phyloP scores from a whole-genome alignment of 1,284 basidiomycete species.

The Apiotrichum gamsii region DNA sequence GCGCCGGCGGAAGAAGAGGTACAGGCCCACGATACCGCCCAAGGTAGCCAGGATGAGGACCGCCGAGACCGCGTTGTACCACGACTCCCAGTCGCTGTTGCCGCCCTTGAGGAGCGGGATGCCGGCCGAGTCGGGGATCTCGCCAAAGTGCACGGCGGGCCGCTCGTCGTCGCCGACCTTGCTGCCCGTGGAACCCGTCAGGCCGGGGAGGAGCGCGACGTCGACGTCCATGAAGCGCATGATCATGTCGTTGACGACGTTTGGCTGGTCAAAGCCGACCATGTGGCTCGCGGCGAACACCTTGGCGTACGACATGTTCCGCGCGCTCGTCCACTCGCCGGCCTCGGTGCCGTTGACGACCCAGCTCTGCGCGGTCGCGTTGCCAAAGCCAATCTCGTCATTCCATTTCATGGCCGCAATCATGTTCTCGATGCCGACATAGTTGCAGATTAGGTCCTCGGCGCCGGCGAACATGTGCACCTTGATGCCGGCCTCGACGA shows the following conservation, averaged over 20 bases:
- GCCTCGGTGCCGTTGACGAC: slow-evolving; percentile 67
- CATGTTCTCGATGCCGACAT: slow-evolving; percentile 80
- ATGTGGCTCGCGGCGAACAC: slow-evolving; percentile 81
- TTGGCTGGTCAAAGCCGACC: slow-evolving; percentile 82
- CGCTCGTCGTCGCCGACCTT: slow-evolving; percentile 40
- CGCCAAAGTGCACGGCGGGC: slow-evolving; percentile 30
- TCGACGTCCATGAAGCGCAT: slow-evolving; percentile 89
- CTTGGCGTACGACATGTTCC: slow-evolving; percentile 92
- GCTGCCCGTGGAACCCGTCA: slow-evolving; percentile 54
- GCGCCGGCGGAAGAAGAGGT: slow-evolving; percentile 33
- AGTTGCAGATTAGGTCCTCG: slow-evolving; percentile 94
- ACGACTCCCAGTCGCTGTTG: slow-evolving; percentile 74
- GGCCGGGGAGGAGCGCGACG: slow-evolving; percentile 68
- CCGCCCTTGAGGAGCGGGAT: slow-evolving; percentile 63
- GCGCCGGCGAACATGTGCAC: slow-evolving; percentile 92
- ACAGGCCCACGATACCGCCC: slow-evolving; percentile 57
- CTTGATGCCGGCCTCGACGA: slow-evolving; percentile 67
- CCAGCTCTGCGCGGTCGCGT: slow-evolving; percentile 69
- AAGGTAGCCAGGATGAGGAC: slow-evolving; percentile 74
- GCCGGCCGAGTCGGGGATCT: slow-evolving; percentile 24
- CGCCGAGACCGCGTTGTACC: slow-evolving; percentile 86
- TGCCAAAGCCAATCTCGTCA: slow-evolving; percentile 73
- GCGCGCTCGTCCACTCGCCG: slow-evolving; percentile 81
- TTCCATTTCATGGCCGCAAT: slow-evolving; percentile 80
- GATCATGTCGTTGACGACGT: slow-evolving; percentile 94